Conservation (phyloP, 306 rosid species). For the Glycine tomentella region DNA sequence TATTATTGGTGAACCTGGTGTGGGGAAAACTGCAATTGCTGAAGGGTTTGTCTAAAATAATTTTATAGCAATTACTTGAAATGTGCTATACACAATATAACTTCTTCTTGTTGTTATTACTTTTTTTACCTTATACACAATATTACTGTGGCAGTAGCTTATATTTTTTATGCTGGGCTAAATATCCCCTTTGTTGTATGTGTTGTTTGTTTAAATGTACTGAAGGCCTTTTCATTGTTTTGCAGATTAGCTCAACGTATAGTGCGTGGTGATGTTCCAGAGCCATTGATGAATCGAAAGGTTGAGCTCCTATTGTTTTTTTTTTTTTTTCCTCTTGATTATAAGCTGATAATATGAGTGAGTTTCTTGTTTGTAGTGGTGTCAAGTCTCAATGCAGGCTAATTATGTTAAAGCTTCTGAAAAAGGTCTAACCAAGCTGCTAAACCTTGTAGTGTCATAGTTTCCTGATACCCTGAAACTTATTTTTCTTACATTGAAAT, state of each 20-base stretch:
- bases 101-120: background rate
- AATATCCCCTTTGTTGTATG: slow-evolving; percentile 15
- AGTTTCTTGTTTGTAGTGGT: slow-evolving; percentile 8
- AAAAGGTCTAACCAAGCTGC: slow-evolving; percentile 23
- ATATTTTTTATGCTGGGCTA: slow-evolving; percentile 6
- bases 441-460: slow-evolving; percentile 25
- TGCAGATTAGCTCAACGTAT: slow-evolving; percentile 97
- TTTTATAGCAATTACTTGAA: slow-evolving; percentile 10
- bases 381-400: slow-evolving; percentile 32
- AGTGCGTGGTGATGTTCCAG: slow-evolving; percentile 98
- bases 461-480: slow-evolving; percentile 15
- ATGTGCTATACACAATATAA: background rate
- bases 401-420: slow-evolving; percentile 13
- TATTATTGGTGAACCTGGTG: slow-evolving; percentile 98
- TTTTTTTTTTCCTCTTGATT: slow-evolving; percentile 17
- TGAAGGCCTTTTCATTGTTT: slow-evolving; percentile 14
- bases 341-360: slow-evolving; percentile 14
- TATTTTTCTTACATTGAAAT: slow-evolving; percentile 20
- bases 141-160: slow-evolving; percentile 16
- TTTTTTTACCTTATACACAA: background rate
- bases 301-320: slow-evolving; percentile 48
- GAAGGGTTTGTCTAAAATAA: slow-evolving; percentile 78
- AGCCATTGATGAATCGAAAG: slow-evolving; percentile 91
- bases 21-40: slow-evolving; percentile 98
- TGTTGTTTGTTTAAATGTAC: slow-evolving; percentile 18